phyloP scores from a whole-genome alignment of 106 monocot species.

The Phalaenopsis aphrodite region DNA sequence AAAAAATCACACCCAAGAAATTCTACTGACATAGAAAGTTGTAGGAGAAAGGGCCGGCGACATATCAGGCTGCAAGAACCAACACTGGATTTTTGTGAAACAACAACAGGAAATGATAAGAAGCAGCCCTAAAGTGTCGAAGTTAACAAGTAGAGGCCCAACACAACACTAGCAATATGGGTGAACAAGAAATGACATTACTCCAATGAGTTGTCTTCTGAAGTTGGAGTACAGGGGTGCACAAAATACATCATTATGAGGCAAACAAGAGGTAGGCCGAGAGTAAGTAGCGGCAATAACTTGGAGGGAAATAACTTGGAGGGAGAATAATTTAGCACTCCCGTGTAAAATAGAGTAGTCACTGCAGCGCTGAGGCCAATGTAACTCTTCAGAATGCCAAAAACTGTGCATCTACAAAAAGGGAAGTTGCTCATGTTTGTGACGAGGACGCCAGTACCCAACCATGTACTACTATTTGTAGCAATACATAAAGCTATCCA shows the following conservation, averaged over 20 bases:
- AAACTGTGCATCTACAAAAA: constrained; percentile 60
- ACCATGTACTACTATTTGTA: constrained; percentile 84
- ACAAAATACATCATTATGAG: constrained; percentile 82
- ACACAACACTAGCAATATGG: constrained; percentile 51
- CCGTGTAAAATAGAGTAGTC: constrained; percentile 56
- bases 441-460: constrained; percentile 67
- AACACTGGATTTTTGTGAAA: too few species aligned
- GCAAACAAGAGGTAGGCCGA: constrained; percentile 58
- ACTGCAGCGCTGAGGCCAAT: constrained; percentile 74
- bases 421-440: constrained; percentile 96
- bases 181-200: constrained; percentile 60
- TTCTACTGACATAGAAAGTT: too few species aligned
- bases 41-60: too few species aligned
- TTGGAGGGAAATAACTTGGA: constrained; percentile 50
- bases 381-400: constrained; percentile 78
- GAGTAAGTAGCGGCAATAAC: constrained; percentile 56
- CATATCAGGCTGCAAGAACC: too few species aligned
- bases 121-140: constrained; percentile 13
- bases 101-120: too few species aligned
- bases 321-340: constrained; percentile 48
- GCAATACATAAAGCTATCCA: constrained; percentile 72
- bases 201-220: constrained; percentile 58
- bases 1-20: too few species aligned
- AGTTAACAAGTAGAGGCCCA: constrained; percentile 61
- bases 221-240: constrained; percentile 57